Base-by-base conservation (phyloP, 2,329 filamentous ascomycete genomes). In the Aspergillus piperis region DNA sequence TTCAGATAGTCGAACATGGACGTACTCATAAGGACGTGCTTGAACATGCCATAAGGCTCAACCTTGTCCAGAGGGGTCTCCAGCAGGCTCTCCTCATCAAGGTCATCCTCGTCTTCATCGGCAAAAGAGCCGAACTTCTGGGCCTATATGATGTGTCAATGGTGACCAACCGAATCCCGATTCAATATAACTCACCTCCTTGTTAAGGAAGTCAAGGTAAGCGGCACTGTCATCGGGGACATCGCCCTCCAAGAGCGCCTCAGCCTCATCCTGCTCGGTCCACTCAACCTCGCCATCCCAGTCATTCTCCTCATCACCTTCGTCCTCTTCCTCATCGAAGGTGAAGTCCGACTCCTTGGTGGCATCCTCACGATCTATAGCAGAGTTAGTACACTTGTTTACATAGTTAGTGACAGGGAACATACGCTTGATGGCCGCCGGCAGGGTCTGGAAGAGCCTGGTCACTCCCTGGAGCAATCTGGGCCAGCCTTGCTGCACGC, bases 51-150 rank as follows among this genome's bases (percentile, higher is more conserved):
- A 72, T 99, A 99, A 2, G 94, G 93, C 78, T 99, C 95, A 63
- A 99, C 84, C 80, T 95, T 95, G 77, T 99, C 95, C 23, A 99
- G 83, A 15, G 94, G 93, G 11, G 94, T 96, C 77, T 99, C 95
- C 2, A 99, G 86, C 54, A 98, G 82, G 61, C 91, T 90, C 74
- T 93, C 94, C 70, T 98, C 95, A 75, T 98, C 94, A 17, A 96
- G 87, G 49, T 97, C 88, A 57, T 96, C 93, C 58, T 96, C 92
- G 36, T 91, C 91, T 52, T 91, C 91, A 49, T 88, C 87, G 15
- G 85, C 83, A 27, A 89, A 83, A 17, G 88, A 85, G 64, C 89
- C 88, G 75, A 95, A 94, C 75, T 95, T 96, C 70, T 92, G 88
- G 11, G 92, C 92, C 88, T 91, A 66, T 59, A 44, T 36, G 49